Base-by-base conservation (phyloP, 2,329 filamentous ascomycete species). In the Diaporthe longicolla region DNA sequence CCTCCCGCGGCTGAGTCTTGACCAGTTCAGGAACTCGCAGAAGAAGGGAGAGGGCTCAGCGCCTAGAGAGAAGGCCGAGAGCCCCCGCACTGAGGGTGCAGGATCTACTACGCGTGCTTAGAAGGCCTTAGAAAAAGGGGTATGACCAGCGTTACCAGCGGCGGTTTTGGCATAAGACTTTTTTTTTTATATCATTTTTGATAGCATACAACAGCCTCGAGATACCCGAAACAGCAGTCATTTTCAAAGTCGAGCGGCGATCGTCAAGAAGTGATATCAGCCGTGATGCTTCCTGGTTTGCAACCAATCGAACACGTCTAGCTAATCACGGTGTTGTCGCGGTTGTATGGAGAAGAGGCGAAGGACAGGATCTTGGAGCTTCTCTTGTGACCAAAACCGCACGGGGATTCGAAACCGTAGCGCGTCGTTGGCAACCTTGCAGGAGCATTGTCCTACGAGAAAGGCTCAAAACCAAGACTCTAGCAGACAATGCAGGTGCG, bases 1-100 rank as follows among this genome's bases (percentile, higher is more conserved):
- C 10, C 48, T 75, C 29, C 74, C 74, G 17, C 43, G 74, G 48
- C 50, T 75, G 17, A 75, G 74, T 29, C 10, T 75, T 19, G 74
- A 75, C 48, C 73, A 65, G 26, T 70, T 75, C 9, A 59, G 58
- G 24, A 58, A 32, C 37, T 37, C 45, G n/a, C 35, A 70, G 4
- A 72, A 55, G 63, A 74, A 59, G 21, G 43, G 54, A 13, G 63
- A 70, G 13, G 52, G 35, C 61, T 69, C 73, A 45, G 66, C 73
- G 6, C 24, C 73, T 19, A 35, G 55, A 21, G 54, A 52, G 13
- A 71, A 61, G 9, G n/a, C 13, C 17, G 6, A 35, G 24, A 54
- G 48, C 48, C 48, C 32, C 45, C 32, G 8, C n/a, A 19, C 0
- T 3, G 21, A 26, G 15, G 48, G 48, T 17, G 21, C 45, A 40